Evolutionary conservation across 1,284 basidiomycete genomes (phyloP), one percentile per base, ranked within the genome.

Genomic region (Puccinia sorghi): DNA sequence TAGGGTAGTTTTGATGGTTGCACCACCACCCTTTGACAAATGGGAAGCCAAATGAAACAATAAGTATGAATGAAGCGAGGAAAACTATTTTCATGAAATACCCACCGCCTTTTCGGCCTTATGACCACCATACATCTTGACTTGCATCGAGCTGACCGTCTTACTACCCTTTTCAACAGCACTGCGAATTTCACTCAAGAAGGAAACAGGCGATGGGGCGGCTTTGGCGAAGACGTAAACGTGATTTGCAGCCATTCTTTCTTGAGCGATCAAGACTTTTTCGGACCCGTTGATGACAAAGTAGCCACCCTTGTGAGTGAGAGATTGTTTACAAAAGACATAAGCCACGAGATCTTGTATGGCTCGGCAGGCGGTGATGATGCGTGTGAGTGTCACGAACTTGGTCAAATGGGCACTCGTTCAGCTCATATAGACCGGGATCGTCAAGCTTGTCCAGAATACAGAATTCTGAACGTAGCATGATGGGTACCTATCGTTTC

Each of bases 251-350:
- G 97, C 96, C 95, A 99, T 99, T 73, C 97, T 90, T 85, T 99
- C 96, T 85, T 99, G 96, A 0, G 97, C 96, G 86, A 99, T 99
- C 81, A 99, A 88, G 39, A 99, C 96, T 86, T 99, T 99, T 86
- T 99, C 96, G 1, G 97, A 99, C 39, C 96, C 96, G 83, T 98
- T 99, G 87, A 99, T 98, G 85, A 99, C 93, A 85, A 99, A 99
- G 86, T 99, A 99, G 80, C 96, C 96, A 84, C 96, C 96, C 76
- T 93, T 83, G n/a, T 70, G 46, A 25, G 15, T 71, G n/a, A 2
- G 32, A 66, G 50, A 46, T 48, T 71, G 22, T 50, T 70, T 13
- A 64, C 25, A 64, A 64, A 43, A 64, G 3, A 41, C 41, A 67
- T 67, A 48, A 69, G 46, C 22, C 46, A 64, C 43, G 22, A 9